These are phyloP conservation scores for Lipomyces spencermartinsiae DNA, from an alignment of 805 yeast genomes.

Conservation along the genomic window DNA sequence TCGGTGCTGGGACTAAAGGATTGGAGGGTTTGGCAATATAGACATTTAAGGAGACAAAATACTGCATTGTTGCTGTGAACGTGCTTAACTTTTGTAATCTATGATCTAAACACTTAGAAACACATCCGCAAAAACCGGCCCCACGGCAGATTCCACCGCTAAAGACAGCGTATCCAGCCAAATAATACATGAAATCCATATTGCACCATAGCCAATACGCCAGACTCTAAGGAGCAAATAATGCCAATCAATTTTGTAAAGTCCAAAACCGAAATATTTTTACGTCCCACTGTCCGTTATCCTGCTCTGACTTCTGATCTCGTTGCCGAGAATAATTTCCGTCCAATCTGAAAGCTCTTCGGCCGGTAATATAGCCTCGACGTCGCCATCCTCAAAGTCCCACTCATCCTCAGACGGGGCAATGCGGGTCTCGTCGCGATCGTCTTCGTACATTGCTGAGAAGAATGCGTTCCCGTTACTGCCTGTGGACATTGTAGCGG, in stretches of 20 bases:
- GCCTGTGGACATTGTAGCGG: not conserved
- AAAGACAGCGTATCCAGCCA: not conserved
- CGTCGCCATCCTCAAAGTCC: not conserved
- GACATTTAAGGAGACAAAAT: no score
- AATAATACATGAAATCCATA: not conserved
- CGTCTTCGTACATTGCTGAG: conserved; percentile 6
- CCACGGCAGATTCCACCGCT: not conserved
- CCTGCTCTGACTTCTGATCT: not conserved
- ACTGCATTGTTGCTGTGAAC: no score
- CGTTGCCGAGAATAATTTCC: not conserved
- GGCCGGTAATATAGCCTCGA: not conserved
- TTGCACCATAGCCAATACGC: not conserved
- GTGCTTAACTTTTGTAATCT: not conserved
- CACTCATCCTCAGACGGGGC: not conserved
- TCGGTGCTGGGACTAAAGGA: no score
- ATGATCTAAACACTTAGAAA: not conserved
- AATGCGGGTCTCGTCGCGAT: not conserved
- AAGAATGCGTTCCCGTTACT: not conserved
- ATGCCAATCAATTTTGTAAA: not conserved
- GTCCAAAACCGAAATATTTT: not conserved
- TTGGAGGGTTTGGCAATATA: no score
- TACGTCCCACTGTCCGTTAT: not conserved
- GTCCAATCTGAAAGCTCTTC: not conserved
- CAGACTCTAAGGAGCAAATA: not conserved
- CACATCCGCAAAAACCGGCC: not conserved